Base-by-base conservation (phyloP, 306 rosid genomes). In the Lotus japonicus region DNA sequence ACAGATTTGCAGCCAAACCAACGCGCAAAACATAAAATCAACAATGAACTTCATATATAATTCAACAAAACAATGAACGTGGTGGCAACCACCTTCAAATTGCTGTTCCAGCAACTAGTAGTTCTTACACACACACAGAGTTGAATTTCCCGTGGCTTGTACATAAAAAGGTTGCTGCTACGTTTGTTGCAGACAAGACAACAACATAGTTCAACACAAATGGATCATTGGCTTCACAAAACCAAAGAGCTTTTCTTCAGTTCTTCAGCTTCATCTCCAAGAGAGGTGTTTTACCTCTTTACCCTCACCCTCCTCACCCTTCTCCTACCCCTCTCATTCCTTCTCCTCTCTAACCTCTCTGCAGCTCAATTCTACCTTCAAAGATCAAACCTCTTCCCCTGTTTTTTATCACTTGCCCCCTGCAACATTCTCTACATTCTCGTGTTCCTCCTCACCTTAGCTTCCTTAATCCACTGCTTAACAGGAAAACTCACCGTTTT, bases 261-360 rank as follows among this genome's bases (percentile, higher is more conserved):
- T 39, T 68, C 48, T 8, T 14, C 11, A 46, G 33, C 74, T 70
- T 49, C 68, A 42, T 70, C 58, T 65, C 64, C 80, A 11, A 78
- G 73, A 65, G 80, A 81, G 41, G n/a, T 84, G 4, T 81, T 92
- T 64, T 81, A 88, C 66, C 72, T 83, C 28, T 18, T 86, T 48
- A 80, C 96, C n/a, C 11, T 80, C 70, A 78, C 88, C 21, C 78
- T 92, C 18, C 88, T 89, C 58, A 74, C 68, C 78, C 86, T 92
- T 12, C 79, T 90, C 41, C 71, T 92, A 28, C 98, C 98, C 5
- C 81, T 85, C 50, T 84, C 98, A 0, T 92, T 92, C 70, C 88
- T 92, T 16, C 88, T 92, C 56, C 75, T 92, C 1, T 75, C 92
- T n/a, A 83, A 87, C 44, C 78, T 86, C 52, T 77, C 83, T 9